Evolutionary conservation across 2,329 filamentous ascomycete species (phyloP), one percentile per base, ranked within the genome.

Genomic region (Cordyceps cateniannulata): DNA sequence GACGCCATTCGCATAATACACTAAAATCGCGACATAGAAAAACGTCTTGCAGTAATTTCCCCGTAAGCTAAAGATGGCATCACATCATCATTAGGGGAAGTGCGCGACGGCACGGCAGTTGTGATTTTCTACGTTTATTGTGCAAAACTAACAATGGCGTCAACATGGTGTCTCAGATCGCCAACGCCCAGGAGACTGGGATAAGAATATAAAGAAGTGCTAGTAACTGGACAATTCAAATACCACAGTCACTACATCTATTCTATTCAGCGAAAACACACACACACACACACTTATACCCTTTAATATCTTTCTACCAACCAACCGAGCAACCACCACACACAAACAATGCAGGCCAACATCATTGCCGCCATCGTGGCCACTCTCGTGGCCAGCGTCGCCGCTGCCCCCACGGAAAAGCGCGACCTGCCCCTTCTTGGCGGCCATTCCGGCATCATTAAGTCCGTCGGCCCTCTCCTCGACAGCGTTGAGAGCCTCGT

Each of bases 1-100:
- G 10, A 22, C 16, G 45, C 32, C 55, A 59, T 59, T 50, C 32
- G 56, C 47, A 16, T 24, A 42, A 59, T 20, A 25, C 47, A 59
- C 56, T 59, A 59, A 59, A 59, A 59, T 59, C 56, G 48, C 56
- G 56, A 49, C 56, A 59, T 59, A 16, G 47, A 47, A 8, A 27
- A 12, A 29, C 32, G 56, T 59, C 56, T 59, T 50, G 47, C 10
- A 59, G 20, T 48, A 59, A 59, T 59, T 14, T 59, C 56, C 35
- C n/a, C 2, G 32, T 7, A 44, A 10, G 12, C 16, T 32, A 5
- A 22, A 24, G 14, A 59, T 25, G 24, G 20, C 12, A 53, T 59
- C 57, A 40, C 57, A 52, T 25, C 49, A 59, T 52, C 20, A 3
- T 18, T 24, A 44, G 24, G 45, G n/a, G 35, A 42, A 22, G 22